These are phyloP conservation scores for Pythium sukuiense DNA, from an alignment of 352 stramenopile species.

Conservation along the genomic window DNA sequence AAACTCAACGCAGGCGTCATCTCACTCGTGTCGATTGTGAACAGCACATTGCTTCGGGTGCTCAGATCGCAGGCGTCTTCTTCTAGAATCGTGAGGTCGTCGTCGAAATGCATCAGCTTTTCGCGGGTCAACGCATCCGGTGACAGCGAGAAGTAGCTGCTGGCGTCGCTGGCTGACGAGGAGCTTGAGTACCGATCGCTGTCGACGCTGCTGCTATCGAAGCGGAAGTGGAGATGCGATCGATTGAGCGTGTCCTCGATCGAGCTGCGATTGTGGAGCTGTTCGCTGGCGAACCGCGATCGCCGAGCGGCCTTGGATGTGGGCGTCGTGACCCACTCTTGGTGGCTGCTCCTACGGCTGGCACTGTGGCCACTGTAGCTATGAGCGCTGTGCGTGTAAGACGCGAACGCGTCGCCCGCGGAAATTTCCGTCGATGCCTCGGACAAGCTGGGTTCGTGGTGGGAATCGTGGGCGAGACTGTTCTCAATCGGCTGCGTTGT, in stretches of 20 bases:
- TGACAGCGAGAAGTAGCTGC: neutral
- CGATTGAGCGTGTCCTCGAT: too few species aligned
- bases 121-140: neutral
- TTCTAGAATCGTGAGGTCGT: conserved; percentile 20
- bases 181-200: neutral
- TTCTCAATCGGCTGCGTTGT: too few species aligned
- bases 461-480: too few species aligned
- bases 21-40: conserved; percentile 21
- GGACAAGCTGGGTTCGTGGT: conserved; percentile 1
- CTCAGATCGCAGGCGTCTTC: conserved; percentile 11
- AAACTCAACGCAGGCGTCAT: neutral
- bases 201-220: too few species aligned
- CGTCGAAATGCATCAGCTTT: conserved; percentile 8
- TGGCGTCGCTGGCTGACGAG: conserved; percentile 7
- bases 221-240: too few species aligned
- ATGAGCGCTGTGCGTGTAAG: neutral
- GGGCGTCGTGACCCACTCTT: conserved; percentile 10
- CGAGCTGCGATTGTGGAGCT: neutral
- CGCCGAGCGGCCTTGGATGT: neutral
- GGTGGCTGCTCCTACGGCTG: conserved; percentile 3
- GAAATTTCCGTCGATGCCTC: conserved; percentile 15
- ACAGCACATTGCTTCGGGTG: conserved; percentile 1
- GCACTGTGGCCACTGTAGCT: neutral
- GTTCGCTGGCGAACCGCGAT: conserved; percentile 4
- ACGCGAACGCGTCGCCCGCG: neutral